phyloP scores from a whole-genome alignment of 2,329 filamentous ascomycete genomes.

The Huntiella moniliformis region DNA sequence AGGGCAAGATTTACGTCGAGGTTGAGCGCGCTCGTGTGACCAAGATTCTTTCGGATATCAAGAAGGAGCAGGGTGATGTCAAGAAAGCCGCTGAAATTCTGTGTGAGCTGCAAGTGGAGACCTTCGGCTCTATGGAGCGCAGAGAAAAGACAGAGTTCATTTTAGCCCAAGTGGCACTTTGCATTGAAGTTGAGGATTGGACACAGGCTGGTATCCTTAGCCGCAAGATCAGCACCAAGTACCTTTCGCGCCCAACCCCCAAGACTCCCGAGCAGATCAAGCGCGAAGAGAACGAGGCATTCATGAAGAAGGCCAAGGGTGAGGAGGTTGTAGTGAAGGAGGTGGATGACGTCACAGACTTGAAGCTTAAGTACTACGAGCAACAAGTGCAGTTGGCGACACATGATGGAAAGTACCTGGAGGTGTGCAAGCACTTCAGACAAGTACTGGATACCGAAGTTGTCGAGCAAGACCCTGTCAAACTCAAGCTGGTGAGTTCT shows the following conservation, averaged over 20 bases:
- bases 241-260: conserved; percentile 77
- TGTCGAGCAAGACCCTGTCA: conserved; percentile 72
- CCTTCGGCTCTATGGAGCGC: conserved; percentile 92
- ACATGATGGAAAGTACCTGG: conserved; percentile 93
- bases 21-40: conserved; percentile 93
- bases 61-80: conserved; percentile 85
- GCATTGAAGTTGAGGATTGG: conserved; percentile 92
- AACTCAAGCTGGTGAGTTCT: conserved; percentile 59
- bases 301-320: conserved; percentile 65
- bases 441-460: conserved; percentile 93
- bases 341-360: conserved; percentile 80
- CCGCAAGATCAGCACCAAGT: conserved; percentile 91
- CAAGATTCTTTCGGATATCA: conserved; percentile 89
- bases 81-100: conserved; percentile 80
- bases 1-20: conserved; percentile 99
- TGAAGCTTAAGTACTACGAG: conserved; percentile 92
- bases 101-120: conserved; percentile 96
- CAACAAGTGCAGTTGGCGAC: conserved; percentile 92
- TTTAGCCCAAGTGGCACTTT: conserved; percentile 79
- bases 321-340: conserved; percentile 63
- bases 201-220: conserved; percentile 84
- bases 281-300: conserved; percentile 74
- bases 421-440: conserved; percentile 94
- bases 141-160: conserved; percentile 99
- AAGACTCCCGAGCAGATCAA: conserved; percentile 77